Evolutionary conservation across 2,329 filamentous ascomycete species (phyloP), one percentile per base, ranked within the genome.

Genomic region (Botrytis galanthina): DNA sequence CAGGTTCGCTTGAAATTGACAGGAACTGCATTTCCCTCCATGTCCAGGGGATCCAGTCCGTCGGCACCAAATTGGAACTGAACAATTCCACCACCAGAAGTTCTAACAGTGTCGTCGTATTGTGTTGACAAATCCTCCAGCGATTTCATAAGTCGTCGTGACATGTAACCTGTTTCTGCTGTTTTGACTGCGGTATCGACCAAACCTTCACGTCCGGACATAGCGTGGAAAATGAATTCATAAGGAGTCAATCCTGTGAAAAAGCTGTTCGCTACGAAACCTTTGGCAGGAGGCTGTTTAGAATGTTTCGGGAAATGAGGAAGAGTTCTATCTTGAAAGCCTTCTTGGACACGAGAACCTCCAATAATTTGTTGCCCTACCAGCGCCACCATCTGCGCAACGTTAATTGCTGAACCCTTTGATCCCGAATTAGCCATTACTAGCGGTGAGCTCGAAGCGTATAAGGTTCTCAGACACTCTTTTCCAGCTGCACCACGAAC

Each of bases 101-200:
- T 98, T 73, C 96, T 90, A 0, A 99, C 95, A 0, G 96, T 99
- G 79, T 97, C 90, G 79, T 99, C 96, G 79, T 99, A 99, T 79
- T 94, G 90, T 0, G 93, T 94, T 0, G 95, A 97, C 4, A 98
- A 85, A 85, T 99, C 96, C 81, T 99, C 96, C 67, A 99, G 84
- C 4, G 94, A 97, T 83, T 99, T 99, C 95, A 99, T 99, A 81
- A 99, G 83, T 78, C 96, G 91, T 84, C 96, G 91, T 76, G 95
- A 98, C 96, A 99, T 99, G 84, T 99, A 99, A 76, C 96, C 96
- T 18, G 96, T 99, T 83, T 99, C 96, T 71, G 96, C 96, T 71
- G 96, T 99, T 85, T 99, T 99, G 84, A 98, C 96, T 75, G 96
- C 96, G 3, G 96, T 99, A 88, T 99, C 96, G 80, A 99, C 95